Conservation (phyloP, 2,329 filamentous ascomycete genomes). For the Neonectria punicea region DNA sequence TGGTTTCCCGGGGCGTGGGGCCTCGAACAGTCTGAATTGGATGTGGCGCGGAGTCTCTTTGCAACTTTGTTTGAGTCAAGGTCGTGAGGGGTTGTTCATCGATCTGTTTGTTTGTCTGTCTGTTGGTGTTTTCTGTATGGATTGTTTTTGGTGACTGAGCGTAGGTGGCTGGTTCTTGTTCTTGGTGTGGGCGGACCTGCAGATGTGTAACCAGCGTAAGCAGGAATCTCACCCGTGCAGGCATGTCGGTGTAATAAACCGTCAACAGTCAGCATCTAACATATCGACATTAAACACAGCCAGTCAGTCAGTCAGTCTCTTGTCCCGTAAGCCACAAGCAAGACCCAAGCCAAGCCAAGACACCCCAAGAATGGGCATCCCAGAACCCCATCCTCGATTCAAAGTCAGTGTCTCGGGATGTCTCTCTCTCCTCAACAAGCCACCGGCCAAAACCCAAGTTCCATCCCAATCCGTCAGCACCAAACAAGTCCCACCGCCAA, state of each 20-base stretch:
- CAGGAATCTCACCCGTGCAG: not conserved
- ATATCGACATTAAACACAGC: not conserved
- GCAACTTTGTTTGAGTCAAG: not conserved
- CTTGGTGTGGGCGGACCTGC: not conserved
- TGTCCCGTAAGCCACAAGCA: no score
- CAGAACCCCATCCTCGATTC: not conserved
- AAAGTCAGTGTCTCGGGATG: not conserved
- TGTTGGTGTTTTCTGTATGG: not conserved
- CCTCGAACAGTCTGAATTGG: not conserved
- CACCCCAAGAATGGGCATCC: not conserved
- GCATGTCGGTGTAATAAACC: not conserved
- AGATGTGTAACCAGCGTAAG: not conserved
- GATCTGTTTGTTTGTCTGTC: not conserved
- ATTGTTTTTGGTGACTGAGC: not conserved
- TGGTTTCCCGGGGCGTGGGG: not conserved
- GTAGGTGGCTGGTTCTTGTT: not conserved
- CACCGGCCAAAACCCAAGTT: not conserved
- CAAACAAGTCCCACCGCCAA: not conserved
- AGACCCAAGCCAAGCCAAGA: not conserved
- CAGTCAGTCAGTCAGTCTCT: no score
- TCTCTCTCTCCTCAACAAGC: not conserved
- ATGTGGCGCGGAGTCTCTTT: not conserved
- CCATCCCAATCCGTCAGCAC: slow-evolving; percentile 4
- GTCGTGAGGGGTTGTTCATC: no score
- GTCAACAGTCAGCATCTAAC: not conserved